phyloP scores from a whole-genome alignment of 148 eudicot genomes.

The Nyssa sinensis region DNA sequence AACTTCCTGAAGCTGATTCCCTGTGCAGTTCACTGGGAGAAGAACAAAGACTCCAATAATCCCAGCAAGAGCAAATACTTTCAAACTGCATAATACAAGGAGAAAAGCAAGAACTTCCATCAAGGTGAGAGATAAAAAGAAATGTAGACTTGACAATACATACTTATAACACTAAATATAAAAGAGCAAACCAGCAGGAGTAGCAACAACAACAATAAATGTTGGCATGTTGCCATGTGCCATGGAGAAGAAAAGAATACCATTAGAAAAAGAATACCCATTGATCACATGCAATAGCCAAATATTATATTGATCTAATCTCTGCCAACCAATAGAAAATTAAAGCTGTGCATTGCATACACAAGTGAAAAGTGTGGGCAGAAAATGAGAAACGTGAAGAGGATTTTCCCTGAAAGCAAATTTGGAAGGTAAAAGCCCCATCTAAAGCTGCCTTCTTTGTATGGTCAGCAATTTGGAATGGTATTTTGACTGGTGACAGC shows the following conservation, averaged over 20 bases:
- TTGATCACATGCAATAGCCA: background rate
- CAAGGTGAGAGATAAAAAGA: background rate
- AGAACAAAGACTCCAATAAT: constrained; percentile 67
- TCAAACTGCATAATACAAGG: constrained; percentile 61
- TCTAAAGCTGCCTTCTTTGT: too few relatives aligned
- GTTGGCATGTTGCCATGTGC: background rate
- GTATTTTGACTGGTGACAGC: too few relatives aligned
- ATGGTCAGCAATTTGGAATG: background rate
- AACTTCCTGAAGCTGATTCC: constrained; percentile 49
- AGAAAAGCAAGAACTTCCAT: background rate
- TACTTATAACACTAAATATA: too few relatives aligned
- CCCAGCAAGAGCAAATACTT: constrained; percentile 57
- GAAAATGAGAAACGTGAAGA: too few relatives aligned
- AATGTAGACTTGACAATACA: background rate
- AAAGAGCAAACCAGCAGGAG: background rate
- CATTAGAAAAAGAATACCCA: too few relatives aligned
- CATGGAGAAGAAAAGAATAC: constrained; percentile 2
- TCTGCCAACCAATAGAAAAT: background rate
- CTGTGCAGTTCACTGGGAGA: constrained; percentile 72
- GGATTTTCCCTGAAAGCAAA: too few relatives aligned
- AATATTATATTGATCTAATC: background rate
- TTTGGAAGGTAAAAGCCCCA: too few relatives aligned
- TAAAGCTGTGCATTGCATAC: too few relatives aligned
- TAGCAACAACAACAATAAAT: background rate
- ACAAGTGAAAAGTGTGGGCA: too few relatives aligned